Evolutionary conservation across 163 green algal genomes (phyloP).

Genomic region (Prototheca stagnorum): DNA sequence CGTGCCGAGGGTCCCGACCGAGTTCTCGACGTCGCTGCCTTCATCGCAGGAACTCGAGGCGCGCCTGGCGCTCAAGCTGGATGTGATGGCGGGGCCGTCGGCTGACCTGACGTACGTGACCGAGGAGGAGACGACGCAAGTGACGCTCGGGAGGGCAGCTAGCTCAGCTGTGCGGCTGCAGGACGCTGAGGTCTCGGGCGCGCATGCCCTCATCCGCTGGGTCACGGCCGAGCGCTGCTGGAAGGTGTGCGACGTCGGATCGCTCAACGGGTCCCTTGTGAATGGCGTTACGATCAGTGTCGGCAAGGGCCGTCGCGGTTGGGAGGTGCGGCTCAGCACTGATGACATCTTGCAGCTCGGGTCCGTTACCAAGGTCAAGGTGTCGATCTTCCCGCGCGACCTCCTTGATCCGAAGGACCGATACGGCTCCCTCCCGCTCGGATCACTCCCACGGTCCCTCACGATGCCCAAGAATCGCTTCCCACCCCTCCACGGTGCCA

Average conservation of each 20-base stretch:
- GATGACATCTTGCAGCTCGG: constrained; percentile 51
- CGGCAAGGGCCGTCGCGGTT: constrained; percentile 28
- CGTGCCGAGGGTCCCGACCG: background rate
- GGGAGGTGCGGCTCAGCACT: constrained; percentile 21
- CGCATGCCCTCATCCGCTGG: constrained; percentile 39
- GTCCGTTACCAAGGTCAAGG: constrained; percentile 30
- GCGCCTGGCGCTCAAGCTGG: constrained; percentile 29
- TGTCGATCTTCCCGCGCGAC: constrained; percentile 18
- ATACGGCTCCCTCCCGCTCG: constrained; percentile 6
- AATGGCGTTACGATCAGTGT: constrained; percentile 41
- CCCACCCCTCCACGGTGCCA: constrained; percentile 10
- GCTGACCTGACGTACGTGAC: constrained; percentile 15
- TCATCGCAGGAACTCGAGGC: constrained; percentile 4
- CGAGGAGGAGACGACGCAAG: constrained; percentile 6
- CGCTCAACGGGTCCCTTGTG: constrained; percentile 59
- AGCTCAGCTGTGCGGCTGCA: constrained; percentile 24
- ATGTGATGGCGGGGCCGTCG: constrained; percentile 34
- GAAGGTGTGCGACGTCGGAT: constrained; percentile 44
- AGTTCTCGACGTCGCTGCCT: background rate
- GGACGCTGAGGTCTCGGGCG: constrained; percentile 51
- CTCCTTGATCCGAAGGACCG: constrained; percentile 8
- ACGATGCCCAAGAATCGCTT: constrained; percentile 23
- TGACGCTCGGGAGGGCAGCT: constrained; percentile 33
- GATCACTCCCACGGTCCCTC: constrained; percentile 14
- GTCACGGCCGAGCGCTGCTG: constrained; percentile 23